phyloP scores from a whole-genome alignment of 768 basidiomycete species.

The Suillus brevipes region DNA sequence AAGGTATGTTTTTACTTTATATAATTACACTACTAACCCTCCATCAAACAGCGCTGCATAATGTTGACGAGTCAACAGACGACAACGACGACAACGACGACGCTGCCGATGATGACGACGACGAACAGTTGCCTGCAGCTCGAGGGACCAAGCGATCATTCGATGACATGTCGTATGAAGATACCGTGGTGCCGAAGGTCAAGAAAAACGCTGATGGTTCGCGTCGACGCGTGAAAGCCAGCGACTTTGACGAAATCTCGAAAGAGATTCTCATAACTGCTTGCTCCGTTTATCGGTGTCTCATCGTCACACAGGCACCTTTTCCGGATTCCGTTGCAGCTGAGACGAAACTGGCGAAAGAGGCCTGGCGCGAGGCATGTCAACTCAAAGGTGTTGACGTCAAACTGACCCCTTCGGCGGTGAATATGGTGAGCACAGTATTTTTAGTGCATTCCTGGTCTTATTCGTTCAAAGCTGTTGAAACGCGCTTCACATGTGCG shows the following conservation, averaged over 20 bases:
- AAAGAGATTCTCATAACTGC: slow-evolving; percentile 24
- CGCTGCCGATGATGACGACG: too few relatives aligned
- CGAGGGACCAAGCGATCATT: background rate
- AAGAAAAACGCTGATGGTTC: background rate
- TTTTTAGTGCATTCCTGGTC: background rate
- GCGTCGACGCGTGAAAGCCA: slow-evolving; percentile 8
- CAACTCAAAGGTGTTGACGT: slow-evolving; percentile 4
- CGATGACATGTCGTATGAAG: background rate
- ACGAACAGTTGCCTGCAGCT: background rate
- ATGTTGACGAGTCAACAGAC: background rate
- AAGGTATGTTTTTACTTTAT: background rate
- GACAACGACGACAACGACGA: background rate
- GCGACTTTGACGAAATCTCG: slow-evolving; percentile 18
- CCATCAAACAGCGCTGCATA: background rate
- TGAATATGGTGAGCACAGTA: slow-evolving; percentile 6
- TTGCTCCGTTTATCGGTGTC: slow-evolving; percentile 15
- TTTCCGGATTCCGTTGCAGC: slow-evolving; percentile 20
- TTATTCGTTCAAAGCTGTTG: background rate
- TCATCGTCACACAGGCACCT: slow-evolving; percentile 18
- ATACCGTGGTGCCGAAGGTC: background rate
- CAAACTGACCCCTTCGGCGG: background rate
- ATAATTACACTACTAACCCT: background rate
- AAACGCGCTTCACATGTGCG: slow-evolving; percentile 10
- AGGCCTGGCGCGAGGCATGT: slow-evolving; percentile 4
- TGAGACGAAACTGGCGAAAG: slow-evolving; percentile 8